phyloP scores from a whole-genome alignment of 2,329 filamentous ascomycete species.

The Phialemoniopsis sp. region DNA sequence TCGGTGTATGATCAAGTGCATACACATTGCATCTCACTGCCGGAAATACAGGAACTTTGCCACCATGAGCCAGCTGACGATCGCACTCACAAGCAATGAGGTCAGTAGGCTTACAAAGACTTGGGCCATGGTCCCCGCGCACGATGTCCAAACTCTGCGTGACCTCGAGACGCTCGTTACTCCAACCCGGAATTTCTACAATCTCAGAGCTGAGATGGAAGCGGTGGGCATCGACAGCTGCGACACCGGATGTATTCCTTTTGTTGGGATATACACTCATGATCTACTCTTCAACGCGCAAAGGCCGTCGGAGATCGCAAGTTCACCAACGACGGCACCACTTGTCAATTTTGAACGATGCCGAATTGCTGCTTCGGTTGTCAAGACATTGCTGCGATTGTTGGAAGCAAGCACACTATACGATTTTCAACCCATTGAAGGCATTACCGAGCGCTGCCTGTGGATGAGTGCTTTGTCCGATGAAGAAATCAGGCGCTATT shows the following conservation, averaged over 20 bases:
- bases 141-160: constrained; percentile 61
- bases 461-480: constrained; percentile 78
- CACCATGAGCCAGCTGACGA: constrained; percentile 75
- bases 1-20: constrained; percentile 73
- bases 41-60: constrained; percentile 77
- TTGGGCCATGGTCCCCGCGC: constrained; percentile 64
- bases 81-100: constrained; percentile 72
- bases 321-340: constrained; percentile 60
- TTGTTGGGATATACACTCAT: constrained; percentile 80
- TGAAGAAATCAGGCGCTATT: constrained; percentile 62
- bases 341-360: constrained; percentile 82
- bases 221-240: constrained; percentile 43
- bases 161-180: constrained; percentile 71
- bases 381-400: constrained; percentile 76
- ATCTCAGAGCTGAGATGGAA: constrained; percentile 77
- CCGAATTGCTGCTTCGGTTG: constrained; percentile 68
- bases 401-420: constrained; percentile 76
- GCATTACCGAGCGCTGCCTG: constrained; percentile 75
- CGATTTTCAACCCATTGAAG: constrained; percentile 68
- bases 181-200: constrained; percentile 74
- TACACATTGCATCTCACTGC: constrained; percentile 76
- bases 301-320: constrained; percentile 69
- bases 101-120: constrained; percentile 64
- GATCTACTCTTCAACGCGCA: constrained; percentile 80
- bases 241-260: constrained; percentile 74